These are phyloP conservation scores for Coemansia sp. DNA, from an alignment of 192 early-diverging fungal species.

Conservation along the genomic window DNA sequence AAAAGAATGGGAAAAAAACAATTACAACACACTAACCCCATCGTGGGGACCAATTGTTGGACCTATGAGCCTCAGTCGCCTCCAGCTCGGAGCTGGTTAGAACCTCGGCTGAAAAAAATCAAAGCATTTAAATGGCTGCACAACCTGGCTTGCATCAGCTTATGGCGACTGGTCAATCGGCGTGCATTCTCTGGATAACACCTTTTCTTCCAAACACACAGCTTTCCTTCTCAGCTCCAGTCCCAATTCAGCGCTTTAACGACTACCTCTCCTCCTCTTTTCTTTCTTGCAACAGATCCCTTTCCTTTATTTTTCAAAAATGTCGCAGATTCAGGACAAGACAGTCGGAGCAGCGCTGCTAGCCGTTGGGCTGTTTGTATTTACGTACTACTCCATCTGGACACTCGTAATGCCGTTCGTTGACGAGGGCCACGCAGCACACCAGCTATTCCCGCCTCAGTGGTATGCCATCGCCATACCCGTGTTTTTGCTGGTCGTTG, in stretches of 20 bases:
- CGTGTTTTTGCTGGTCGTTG: slow-evolving; percentile 75
- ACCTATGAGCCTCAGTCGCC: too few species aligned
- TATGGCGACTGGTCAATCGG: neutral
- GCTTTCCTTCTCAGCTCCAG: neutral
- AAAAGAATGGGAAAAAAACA: too few species aligned
- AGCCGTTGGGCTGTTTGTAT: slow-evolving; percentile 67
- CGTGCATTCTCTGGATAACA: neutral
- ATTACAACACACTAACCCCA: too few species aligned
- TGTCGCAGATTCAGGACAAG: slow-evolving; percentile 65
- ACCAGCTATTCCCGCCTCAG: slow-evolving; percentile 74
- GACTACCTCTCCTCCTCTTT: neutral
- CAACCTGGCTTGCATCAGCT: neutral
- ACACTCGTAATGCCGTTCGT: slow-evolving; percentile 86
- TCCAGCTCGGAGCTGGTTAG: too few species aligned
- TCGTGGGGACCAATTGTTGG: too few species aligned
- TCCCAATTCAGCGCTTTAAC: neutral
- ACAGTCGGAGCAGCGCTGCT: slow-evolving; percentile 74
- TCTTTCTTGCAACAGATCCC: neutral
- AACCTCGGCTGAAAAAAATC: neutral
- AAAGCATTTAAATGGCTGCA: neutral
- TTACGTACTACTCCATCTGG: slow-evolving; percentile 90
- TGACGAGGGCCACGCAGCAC: slow-evolving; percentile 69
- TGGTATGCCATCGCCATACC: slow-evolving; percentile 88
- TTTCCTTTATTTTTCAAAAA: neutral
- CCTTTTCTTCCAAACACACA: neutral